Evolutionary conservation across 805 yeast genomes (phyloP), one percentile per base, ranked within the genome.

Genomic region (Lachancea dasiensis): DNA sequence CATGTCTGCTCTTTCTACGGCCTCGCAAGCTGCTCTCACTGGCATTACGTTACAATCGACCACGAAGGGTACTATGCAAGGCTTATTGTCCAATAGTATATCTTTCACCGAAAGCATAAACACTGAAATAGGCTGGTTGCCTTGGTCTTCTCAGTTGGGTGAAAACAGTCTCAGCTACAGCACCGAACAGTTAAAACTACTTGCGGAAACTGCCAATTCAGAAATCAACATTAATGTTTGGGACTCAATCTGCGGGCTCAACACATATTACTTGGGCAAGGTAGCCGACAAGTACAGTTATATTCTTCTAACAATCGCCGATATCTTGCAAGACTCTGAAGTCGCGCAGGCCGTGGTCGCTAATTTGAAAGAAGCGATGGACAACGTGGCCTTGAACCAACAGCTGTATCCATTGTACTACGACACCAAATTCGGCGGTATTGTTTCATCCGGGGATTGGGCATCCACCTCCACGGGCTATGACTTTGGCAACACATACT

Each of bases 401-500:
- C 74, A 73, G 54, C 46, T 49, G 30, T 69, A 64, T 48, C 79
- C 79, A 28, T 62, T 77, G 24, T 63, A 69, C 49, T 75, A 75
- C 52, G 81, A 77, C 50, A 73, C 79, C 6, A 69, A 60, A 41
- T 75, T 61, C 50, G 68, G 69, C 30, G 82, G 82, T 40, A 64
- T 77, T 10, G 71, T 79, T n/a, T 70, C 81, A 1, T 61, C 72
- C 26, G 56, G 58, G 13, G 54, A 49, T 31, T 48, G 49, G 46
- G 72, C 71, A 7, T 58, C 69, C 16, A 69, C 70, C 37, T 67
- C 63, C 35, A 61, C 69, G 16, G 60, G 63, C 27, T 68, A 68
- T 27, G 81, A 78, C 51, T 86, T 70, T 56, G 95, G 94, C 32
- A 72, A 81, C 56, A 73, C 83, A 17, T 81, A 74, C 56, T 85